These are phyloP conservation scores for Anthoceros angustus DNA, from an alignment of 225 moss, liverwort and hornwort species.

Conservation along the genomic window DNA sequence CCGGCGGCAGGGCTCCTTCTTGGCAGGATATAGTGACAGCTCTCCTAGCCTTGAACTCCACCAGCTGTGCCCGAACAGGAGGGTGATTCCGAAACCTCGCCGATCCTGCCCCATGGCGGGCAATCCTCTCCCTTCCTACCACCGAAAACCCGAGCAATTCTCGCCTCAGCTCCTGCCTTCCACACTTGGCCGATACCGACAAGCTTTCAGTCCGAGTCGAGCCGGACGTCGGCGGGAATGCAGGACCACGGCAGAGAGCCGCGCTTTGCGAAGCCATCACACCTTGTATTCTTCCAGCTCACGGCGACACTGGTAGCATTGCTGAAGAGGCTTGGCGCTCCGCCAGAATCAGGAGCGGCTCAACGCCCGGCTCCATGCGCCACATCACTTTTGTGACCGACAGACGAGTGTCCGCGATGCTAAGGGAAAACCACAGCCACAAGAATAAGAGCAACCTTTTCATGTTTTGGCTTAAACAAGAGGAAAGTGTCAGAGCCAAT, in stretches of 20 bases:
- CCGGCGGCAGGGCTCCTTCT: slow-evolving; percentile 39
- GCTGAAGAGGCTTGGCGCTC: too few relatives aligned
- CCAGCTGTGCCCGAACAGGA: slow-evolving; percentile 30
- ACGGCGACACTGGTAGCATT: too few relatives aligned
- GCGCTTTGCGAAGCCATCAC: too few relatives aligned
- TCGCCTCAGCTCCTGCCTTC: not conserved
- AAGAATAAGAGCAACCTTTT: not conserved
- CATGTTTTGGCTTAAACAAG: not conserved
- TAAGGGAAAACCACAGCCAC: not conserved
- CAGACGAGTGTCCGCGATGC: not conserved
- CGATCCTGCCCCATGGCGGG: not conserved
- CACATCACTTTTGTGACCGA: not conserved
- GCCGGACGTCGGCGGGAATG: too few relatives aligned
- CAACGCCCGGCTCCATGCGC: not conserved
- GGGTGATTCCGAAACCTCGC: not conserved
- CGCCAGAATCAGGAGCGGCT: too few relatives aligned
- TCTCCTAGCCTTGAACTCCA: slow-evolving; percentile 52
- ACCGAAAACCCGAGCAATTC: not conserved
- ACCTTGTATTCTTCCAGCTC: too few relatives aligned
- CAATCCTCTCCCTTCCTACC: not conserved
- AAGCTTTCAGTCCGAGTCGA: too few relatives aligned
- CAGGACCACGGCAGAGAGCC: too few relatives aligned
- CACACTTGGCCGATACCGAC: too few relatives aligned
- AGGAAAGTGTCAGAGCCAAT: too few relatives aligned
- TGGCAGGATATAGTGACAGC: slow-evolving; percentile 53